Percentiles rank a stretch among this genome's conserved stretches.
Conservation (phyloP, 495 filamentous ascomycete genomes). For the Articulospora tetracladia region DNA sequence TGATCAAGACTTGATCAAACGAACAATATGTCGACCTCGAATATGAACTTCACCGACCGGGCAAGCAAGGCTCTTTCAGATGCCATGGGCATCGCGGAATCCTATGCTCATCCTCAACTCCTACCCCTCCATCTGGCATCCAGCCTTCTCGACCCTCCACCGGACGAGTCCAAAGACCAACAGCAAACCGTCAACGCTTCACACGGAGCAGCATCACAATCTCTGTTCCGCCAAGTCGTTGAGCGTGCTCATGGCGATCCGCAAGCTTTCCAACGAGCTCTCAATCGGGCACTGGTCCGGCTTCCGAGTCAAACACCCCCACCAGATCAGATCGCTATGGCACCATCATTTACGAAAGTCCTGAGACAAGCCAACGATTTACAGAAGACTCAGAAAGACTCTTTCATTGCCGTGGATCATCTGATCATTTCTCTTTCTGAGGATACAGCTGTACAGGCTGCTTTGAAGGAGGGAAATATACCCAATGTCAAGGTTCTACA, state of each 20-base stretch:
- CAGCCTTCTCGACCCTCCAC: constrained; percentile 77
- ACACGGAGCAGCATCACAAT: constrained; percentile 49
- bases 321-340: constrained; percentile 77
- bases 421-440: constrained; percentile 80
- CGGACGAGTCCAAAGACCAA: constrained; percentile 73
- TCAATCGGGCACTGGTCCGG: constrained; percentile 89
- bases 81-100: constrained; percentile 74
- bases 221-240: constrained; percentile 89
- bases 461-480: constrained; percentile 81
- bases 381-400: constrained; percentile 93
- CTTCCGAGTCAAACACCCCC: constrained; percentile 92
- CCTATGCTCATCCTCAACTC: constrained; percentile 88
- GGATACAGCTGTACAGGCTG: constrained; percentile 66
- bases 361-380: constrained; percentile 82
- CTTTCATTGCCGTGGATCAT: constrained; percentile 90
- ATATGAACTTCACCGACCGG: constrained; percentile 86
- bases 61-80: constrained; percentile 85
- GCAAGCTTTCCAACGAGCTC: constrained; percentile 77
- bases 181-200: constrained; percentile 59
- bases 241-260: constrained; percentile 91
- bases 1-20: constrained; percentile 22
- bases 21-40: constrained; percentile 43
- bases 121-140: constrained; percentile 85
- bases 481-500: constrained; percentile 89
- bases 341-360: constrained; percentile 76